Base-by-base conservation (phyloP, 108 stramenopile species). In the Nitzschia sp. region DNA sequence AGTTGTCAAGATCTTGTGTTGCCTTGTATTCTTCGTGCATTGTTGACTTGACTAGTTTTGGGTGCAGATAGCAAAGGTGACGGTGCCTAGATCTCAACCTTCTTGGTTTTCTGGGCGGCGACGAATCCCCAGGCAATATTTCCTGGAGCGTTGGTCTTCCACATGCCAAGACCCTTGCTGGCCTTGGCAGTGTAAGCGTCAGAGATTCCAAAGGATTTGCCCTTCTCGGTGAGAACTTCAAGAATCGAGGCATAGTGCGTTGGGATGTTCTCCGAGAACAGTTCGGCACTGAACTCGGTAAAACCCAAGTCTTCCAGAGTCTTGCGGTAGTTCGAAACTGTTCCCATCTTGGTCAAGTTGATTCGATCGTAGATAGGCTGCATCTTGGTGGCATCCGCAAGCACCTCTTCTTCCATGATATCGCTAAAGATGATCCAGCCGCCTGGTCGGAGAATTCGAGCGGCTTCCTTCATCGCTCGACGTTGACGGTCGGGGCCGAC, bases 391-490 rank as follows among this genome's bases (percentile, higher is more conserved):
- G 64, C 48, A 35, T 56, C 68, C 26, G 23, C 53, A 15, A 73
- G 50, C n/a, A 21, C 17, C 22, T 76, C 75, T 19, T 48, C 58
- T 45, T 72, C 70, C 66, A 80, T 68, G 56, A 80, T 80, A 47
- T 80, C 80, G 36, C 60, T 64, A 27, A 80, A 80, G 62, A 80
- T 73, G 45, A 80, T 76, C 59, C 80, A 66, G 11, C 80, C 80
- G 50, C 80, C 80, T 0, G 80, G 80, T 2, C 80, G 66, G 27
- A 80, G 61, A 26, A 80, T 74, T 25, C 80, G 71, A 44, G 71
- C 71, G 4, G 80, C 80, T 48, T 80, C 80, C 50, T 47, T 53
- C 2, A 80, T 41, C 53, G 72, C 80, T 17, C 41, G 44, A 0
- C 68, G 59, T 60, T 80, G 80, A 15, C 76, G 55, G 46, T 72